These are phyloP conservation scores for Pichia heedii DNA, from an alignment of 805 yeast genomes.

Conservation along the genomic window DNA sequence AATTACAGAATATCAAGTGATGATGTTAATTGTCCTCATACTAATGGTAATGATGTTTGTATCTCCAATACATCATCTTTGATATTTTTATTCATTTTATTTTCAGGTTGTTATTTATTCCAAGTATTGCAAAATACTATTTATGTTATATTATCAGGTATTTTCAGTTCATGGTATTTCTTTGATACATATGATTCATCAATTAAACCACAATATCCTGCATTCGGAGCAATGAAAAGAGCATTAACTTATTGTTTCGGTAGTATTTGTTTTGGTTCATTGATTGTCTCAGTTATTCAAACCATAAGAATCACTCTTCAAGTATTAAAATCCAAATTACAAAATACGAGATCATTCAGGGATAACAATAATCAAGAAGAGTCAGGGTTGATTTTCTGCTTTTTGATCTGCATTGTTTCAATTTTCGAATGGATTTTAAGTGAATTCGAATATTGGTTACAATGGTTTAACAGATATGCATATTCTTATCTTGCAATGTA, in stretches of 20 bases:
- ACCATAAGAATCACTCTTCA: slow-evolving; percentile 48
- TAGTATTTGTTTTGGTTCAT: slow-evolving; percentile 72
- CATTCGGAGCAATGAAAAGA: slow-evolving; percentile 66
- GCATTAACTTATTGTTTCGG: slow-evolving; percentile 85
- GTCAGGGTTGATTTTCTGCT: slow-evolving; percentile 41
- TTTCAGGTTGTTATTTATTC: slow-evolving; percentile 75
- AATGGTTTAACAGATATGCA: slow-evolving; percentile 86
- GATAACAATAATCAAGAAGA: slow-evolving; percentile 40
- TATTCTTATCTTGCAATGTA: slow-evolving; percentile 80
- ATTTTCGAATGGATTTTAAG: slow-evolving; percentile 58
- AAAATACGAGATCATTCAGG: slow-evolving; percentile 23
- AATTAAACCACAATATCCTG: slow-evolving; percentile 66
- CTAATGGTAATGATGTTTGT: slow-evolving; percentile 23
- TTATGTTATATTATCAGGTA: slow-evolving; percentile 74
- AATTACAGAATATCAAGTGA: slow-evolving; percentile 19
- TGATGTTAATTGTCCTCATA: slow-evolving; percentile 46
- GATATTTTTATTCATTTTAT: slow-evolving; percentile 51
- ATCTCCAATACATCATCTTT: slow-evolving; percentile 22
- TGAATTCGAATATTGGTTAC: slow-evolving; percentile 35
- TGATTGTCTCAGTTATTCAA: slow-evolving; percentile 69
- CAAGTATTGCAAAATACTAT: slow-evolving; percentile 76
- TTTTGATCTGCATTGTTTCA: slow-evolving; percentile 35
- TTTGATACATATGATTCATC: slow-evolving; percentile 32
- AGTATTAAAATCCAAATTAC: slow-evolving; percentile 37
- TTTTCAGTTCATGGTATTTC: slow-evolving; percentile 90